These are phyloP conservation scores for Talaromyces pinophilus DNA, from an alignment of 2,329 filamentous ascomycete genomes.

Conservation along the genomic window DNA sequence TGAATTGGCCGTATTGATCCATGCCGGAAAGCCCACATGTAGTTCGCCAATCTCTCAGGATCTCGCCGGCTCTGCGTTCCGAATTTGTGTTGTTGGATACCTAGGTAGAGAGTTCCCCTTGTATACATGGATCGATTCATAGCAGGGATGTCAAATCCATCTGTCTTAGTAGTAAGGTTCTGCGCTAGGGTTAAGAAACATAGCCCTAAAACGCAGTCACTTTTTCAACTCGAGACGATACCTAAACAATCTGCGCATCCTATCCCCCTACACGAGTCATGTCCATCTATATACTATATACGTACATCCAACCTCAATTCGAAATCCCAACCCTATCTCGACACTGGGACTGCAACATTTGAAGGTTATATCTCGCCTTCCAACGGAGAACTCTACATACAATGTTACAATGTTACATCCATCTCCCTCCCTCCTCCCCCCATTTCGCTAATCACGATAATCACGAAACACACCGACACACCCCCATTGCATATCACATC, in stretches of 20 bases:
- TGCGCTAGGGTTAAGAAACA: neutral
- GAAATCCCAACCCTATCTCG: neutral
- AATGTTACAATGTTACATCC: neutral
- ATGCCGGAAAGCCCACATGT: too few species aligned
- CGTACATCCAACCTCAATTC: neutral
- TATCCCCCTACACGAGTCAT: neutral
- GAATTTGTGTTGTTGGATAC: neutral
- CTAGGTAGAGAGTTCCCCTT: neutral
- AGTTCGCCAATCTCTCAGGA: too few species aligned
- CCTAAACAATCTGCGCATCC: neutral
- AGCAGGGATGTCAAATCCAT: neutral
- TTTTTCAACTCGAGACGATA: neutral
- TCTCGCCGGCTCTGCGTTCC: too few species aligned
- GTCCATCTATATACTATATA: neutral
- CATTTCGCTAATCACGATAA: neutral
- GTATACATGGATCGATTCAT: neutral
- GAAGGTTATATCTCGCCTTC: neutral
- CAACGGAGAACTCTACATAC: neutral
- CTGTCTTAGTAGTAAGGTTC: neutral
- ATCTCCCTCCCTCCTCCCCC: neutral
- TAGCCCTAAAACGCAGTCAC: neutral
- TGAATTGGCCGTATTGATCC: too few species aligned
- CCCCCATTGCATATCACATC: neutral
- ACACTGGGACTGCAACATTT: neutral
- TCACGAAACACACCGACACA: slow-evolving; percentile 4